Base-by-base conservation (phyloP, 805 yeast species). In the Torulaspora franciscae region DNA sequence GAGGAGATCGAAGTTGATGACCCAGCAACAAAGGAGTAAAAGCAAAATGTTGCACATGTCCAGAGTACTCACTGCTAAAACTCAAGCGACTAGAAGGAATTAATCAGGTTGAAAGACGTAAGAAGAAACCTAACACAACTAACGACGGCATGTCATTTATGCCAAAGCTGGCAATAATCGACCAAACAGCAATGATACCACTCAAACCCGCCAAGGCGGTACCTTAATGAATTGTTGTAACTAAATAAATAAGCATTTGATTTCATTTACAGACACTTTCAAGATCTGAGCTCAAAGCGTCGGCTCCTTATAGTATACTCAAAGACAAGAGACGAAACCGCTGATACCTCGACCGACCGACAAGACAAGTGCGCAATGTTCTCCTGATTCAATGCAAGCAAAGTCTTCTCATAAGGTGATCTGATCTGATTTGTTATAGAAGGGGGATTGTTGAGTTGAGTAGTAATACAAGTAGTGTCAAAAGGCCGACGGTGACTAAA, bases 1-100 rank as follows among this genome's bases (percentile, higher is more conserved):
- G 13, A 53, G 62, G 24, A 35, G 61, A 5, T 54, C 61, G 3
- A 39, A 40, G 3, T 29, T 45, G 1, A 43, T 42, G 41, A 47
- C 34, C 10, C 39, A 34, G 22, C 42, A 32, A 24, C 41, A 38
- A 13, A 19, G 15, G 7, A 38, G 13, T n/a, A 28, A 29, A 14
- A 29, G 34, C n/a, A 33, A 34, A 7, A 28, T 26, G 25, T 24
- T 38, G 17, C 41, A 38, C 13, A 38, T 38, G 15, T 38, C 41
- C 14, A 38, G 32, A 7, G 41, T 38, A 19, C 19, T 29, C 6
- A 32, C 27, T 7, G 41, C 41, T 3, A 37, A 37, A 27, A 34
- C 27, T 4, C 41, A 38, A 30, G 33, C 19, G 15, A 30, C 22
- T 19, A 30, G 33, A 30, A 30, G 19, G 15, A 14, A 9, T 14